Evolutionary conservation across 2,329 filamentous ascomycete genomes (phyloP).

Genomic region (Botrytis aclada): DNA sequence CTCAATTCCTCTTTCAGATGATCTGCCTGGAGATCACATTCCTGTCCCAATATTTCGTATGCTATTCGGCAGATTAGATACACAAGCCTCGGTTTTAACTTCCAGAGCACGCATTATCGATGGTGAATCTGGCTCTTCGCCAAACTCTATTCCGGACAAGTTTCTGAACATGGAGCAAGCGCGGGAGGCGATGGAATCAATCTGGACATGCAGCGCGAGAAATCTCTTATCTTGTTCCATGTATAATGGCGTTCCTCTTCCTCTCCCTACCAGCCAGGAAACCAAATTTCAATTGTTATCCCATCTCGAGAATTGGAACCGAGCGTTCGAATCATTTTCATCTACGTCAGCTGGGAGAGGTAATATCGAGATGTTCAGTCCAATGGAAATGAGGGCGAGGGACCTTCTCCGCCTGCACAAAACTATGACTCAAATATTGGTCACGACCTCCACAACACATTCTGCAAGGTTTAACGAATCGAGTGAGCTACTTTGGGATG

Average conservation of each 20-base stretch:
- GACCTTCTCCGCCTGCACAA: constrained; percentile 9
- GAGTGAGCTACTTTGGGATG: constrained; percentile 21
- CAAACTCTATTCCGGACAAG: background rate
- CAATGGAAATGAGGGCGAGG: background rate
- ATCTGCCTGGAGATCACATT: constrained; percentile 6
- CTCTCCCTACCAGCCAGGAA: background rate
- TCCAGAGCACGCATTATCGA: constrained; percentile 12
- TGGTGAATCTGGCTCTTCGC: background rate
- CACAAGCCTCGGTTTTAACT: constrained; percentile 19
- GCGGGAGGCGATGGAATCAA: constrained; percentile 14
- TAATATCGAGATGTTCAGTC: background rate
- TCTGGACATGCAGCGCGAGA: constrained; percentile 12
- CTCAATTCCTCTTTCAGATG: too few relatives aligned
- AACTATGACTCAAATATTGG: constrained; percentile 4
- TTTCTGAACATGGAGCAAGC: constrained; percentile 3
- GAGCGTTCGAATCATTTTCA: constrained; percentile 2
- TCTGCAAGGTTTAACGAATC: background rate
- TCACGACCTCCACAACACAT: constrained; percentile 7
- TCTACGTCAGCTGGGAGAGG: background rate
- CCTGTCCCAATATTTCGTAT: constrained; percentile 21
- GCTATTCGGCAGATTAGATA: constrained; percentile 24
- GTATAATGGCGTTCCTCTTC: constrained; percentile 11
- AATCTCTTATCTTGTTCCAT: constrained; percentile 16
- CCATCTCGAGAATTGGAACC: constrained; percentile 7
- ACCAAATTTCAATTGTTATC: background rate